Conservation (phyloP, 2,329 filamentous ascomycete species). For the Stagonosporopsis vannaccii region DNA sequence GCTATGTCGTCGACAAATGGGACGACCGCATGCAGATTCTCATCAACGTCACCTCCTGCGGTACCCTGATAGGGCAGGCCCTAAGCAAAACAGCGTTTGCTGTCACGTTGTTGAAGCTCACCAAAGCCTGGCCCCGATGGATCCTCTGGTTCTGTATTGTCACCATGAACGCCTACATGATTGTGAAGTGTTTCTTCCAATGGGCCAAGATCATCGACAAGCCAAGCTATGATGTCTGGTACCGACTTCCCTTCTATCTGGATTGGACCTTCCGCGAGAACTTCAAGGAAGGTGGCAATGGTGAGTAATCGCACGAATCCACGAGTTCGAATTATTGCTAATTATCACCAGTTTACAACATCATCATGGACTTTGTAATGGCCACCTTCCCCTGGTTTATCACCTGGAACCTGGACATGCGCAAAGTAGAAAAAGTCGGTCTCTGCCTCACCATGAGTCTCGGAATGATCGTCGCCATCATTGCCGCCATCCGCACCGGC, state of each 20-base stretch:
- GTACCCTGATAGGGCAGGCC: conserved; percentile 49
- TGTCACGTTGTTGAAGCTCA: conserved; percentile 53
- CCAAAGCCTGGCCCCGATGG: conserved; percentile 53
- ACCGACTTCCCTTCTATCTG: conserved; percentile 58
- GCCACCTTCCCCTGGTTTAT: conserved; percentile 61
- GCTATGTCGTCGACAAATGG: conserved; percentile 58
- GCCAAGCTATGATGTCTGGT: conserved; percentile 56
- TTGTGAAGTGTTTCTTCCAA: conserved; percentile 58
- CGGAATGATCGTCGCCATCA: conserved; percentile 59
- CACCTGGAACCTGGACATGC: conserved; percentile 59
- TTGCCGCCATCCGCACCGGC: conserved; percentile 56
- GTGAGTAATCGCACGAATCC: conserved; percentile 40
- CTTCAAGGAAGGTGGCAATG: conserved; percentile 61
- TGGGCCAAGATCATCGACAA: conserved; percentile 59
- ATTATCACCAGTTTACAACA: conserved; percentile 58
- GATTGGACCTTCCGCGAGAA: conserved; percentile 48
- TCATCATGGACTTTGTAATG: conserved; percentile 62
- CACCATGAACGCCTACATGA: conserved; percentile 59
- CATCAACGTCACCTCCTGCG: conserved; percentile 55
- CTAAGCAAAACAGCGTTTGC: conserved; percentile 51
- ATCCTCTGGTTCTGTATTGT: conserved; percentile 60
- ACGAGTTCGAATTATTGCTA: not conserved
- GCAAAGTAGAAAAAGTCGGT: conserved; percentile 58
- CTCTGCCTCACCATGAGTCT: conserved; percentile 61
- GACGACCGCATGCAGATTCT: conserved; percentile 62